Conservation (phyloP, 1,284 basidiomycete genomes). For the Fomitopsis pinicola region DNA sequence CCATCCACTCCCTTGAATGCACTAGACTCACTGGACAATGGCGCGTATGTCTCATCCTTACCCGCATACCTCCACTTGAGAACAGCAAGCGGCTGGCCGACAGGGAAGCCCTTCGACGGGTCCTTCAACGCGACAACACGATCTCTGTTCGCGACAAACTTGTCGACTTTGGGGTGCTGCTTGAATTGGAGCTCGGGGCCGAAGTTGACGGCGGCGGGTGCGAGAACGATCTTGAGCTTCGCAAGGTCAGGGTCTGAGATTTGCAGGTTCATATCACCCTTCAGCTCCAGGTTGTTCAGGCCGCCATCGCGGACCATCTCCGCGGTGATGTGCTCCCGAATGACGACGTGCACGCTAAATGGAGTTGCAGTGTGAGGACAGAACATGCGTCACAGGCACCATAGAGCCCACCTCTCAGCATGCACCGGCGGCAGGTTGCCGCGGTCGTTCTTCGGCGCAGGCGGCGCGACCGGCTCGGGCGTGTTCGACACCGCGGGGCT, state of each 20-base stretch:
- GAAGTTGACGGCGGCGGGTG: conserved; percentile 59
- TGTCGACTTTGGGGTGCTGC: conserved; percentile 93
- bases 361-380: neutral
- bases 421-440: conserved; percentile 75
- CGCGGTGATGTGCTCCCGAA: conserved; percentile 82
- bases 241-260: conserved; percentile 78
- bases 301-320: conserved; percentile 89
- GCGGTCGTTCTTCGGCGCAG: conserved; percentile 33
- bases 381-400: neutral
- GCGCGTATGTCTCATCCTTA: conserved; percentile 89
- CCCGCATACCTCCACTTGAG: conserved; percentile 91
- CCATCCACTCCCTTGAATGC: neutral
- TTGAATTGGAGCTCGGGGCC: conserved; percentile 86
- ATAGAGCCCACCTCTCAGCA: conserved; percentile 62
- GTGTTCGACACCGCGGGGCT: conserved; percentile 49
- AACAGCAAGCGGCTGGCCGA: conserved; percentile 83
- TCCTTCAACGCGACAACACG: conserved; percentile 86
- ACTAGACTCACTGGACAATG: conserved; percentile 74
- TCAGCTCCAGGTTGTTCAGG: conserved; percentile 84
- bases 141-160: conserved; percentile 69
- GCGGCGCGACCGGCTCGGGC: conserved; percentile 35
- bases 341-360: conserved; percentile 76
- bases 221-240: conserved; percentile 73
- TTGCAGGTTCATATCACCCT: conserved; percentile 91
- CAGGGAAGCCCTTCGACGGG: conserved; percentile 78